phyloP scores from a whole-genome alignment of 2,329 filamentous ascomycete genomes.

The Penicillium sp. region DNA sequence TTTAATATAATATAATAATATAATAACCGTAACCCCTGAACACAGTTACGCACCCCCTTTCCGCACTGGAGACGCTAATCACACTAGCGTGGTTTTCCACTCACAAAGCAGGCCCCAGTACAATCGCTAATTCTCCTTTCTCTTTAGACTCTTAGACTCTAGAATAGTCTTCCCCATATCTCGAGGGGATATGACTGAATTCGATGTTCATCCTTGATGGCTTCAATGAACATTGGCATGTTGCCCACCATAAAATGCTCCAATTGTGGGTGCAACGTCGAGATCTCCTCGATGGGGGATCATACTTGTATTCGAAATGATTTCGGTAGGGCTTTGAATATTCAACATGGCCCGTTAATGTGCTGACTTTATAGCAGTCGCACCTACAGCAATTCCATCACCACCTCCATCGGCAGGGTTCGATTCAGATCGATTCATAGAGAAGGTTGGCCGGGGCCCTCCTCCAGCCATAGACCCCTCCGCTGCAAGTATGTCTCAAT shows the following conservation, averaged over 20 bases:
- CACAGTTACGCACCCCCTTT: slow-evolving; percentile 20
- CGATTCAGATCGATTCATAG: slow-evolving; percentile 22
- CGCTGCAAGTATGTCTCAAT: slow-evolving; percentile 54
- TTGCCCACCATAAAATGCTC: slow-evolving; percentile 87
- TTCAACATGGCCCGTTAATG: not conserved
- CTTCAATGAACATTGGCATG: slow-evolving; percentile 60
- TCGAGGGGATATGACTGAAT: slow-evolving; percentile 10
- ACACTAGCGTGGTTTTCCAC: slow-evolving; percentile 12
- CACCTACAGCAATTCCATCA: slow-evolving; percentile 19
- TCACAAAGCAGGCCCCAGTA: not conserved
- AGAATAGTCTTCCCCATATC: slow-evolving; percentile 2
- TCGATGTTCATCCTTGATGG: slow-evolving; percentile 27
- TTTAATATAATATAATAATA: not conserved
- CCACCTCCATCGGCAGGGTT: slow-evolving; percentile 29
- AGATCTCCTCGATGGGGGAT: slow-evolving; percentile 82
- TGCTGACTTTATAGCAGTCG: slow-evolving; percentile 10
- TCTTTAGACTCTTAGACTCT: slow-evolving; percentile 5
- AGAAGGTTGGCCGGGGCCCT: slow-evolving; percentile 46
- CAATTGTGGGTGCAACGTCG: slow-evolving; percentile 70
- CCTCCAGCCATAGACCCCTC: slow-evolving; percentile 57
- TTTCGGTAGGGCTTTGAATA: slow-evolving; percentile 35
- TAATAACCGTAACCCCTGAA: slow-evolving; percentile 3
- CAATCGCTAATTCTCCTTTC: slow-evolving; percentile 3
- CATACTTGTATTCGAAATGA: slow-evolving; percentile 63
- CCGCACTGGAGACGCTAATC: slow-evolving; percentile 21